Conservation (phyloP, 768 basidiomycete genomes). For the Chalciporus pseudorubinellus region DNA sequence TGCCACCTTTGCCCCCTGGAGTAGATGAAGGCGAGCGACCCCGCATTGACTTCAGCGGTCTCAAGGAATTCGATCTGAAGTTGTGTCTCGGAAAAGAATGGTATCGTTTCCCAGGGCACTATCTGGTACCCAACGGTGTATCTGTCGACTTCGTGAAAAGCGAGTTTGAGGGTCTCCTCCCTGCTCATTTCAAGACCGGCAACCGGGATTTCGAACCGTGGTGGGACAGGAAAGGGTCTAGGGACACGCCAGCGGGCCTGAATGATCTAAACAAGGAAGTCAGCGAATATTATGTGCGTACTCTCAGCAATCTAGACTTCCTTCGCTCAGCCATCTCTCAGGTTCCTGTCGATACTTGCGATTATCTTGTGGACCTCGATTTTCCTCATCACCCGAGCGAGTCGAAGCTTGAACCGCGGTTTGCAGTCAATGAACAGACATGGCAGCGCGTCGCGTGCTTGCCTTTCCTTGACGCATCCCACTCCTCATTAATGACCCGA, state of each 20-base stretch:
- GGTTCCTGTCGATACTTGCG: conserved; percentile 74
- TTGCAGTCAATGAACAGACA: conserved; percentile 55
- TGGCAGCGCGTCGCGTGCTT: conserved; percentile 85
- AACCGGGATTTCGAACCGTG: conserved; percentile 24
- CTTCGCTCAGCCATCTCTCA: conserved; percentile 25
- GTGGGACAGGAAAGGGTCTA: conserved; percentile 54
- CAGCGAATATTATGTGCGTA: conserved; percentile 69
- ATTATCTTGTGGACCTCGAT: conserved; percentile 89
- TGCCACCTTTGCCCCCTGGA: conserved; percentile 45
- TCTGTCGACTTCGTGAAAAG: conserved; percentile 88
- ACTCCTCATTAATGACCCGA: conserved; percentile 71
- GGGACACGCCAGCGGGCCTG: conserved; percentile 57
- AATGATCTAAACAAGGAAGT: conserved; percentile 91
- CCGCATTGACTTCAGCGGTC: conserved; percentile 62
- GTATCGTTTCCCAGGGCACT: conserved; percentile 91
- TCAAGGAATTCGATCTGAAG: conserved; percentile 67
- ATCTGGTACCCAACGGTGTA: conserved; percentile 80
- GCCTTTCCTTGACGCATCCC: conserved; percentile 79
- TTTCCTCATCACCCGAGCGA: conserved; percentile 65
- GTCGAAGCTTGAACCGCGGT: conserved; percentile 74
- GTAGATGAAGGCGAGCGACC: conserved; percentile 43
- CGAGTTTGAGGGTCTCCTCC: conserved; percentile 87
- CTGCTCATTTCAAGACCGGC: conserved; percentile 67
- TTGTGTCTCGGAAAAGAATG: conserved; percentile 94
- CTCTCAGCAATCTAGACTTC: neutral